Conservation (phyloP, 371 early-diverging fungal species). For the Mortierella sp. region DNA sequence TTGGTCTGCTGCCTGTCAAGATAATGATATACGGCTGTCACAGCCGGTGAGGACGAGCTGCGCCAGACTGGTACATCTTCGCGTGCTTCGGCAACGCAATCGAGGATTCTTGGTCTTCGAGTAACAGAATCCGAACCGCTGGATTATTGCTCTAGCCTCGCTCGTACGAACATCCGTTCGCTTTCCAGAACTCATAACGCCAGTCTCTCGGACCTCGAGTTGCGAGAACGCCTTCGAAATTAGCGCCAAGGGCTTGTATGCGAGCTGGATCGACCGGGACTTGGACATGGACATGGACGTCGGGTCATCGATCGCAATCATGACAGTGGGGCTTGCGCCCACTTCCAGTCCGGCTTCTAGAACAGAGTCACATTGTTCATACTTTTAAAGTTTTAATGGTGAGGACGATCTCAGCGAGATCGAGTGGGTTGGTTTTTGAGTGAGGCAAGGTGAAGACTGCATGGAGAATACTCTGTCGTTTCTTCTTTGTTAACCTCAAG, state of each 20-base stretch:
- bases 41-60: conserved; percentile 69
- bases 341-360: no score
- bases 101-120: conserved; percentile 85
- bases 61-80: conserved; percentile 58
- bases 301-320: conserved; percentile 99
- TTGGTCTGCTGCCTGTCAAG: conserved; percentile 89
- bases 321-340: no score
- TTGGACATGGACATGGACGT: conserved; percentile 98
- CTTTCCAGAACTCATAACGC: conserved; percentile 93
- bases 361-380: no score
- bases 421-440: no score
- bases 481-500: no score
- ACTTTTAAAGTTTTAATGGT: no score
- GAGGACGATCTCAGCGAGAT: no score
- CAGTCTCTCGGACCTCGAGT: conserved; percentile 94
- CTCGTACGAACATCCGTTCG: conserved; percentile 81
- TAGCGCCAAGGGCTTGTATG: conserved; percentile 92
- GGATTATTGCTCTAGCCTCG: conserved; percentile 90
- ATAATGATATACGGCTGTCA: conserved; percentile 97
- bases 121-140: conserved; percentile 91
- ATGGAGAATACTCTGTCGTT: no score
- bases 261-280: conserved; percentile 88
- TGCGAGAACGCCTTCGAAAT: conserved; percentile 93
- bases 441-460: no score
- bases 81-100: conserved; percentile 81